A percentile compares a stretch with the other conserved stretches of the same genome.
Conservation (phyloP, 2,329 filamentous ascomycete genomes). For the Aspergillus ustus region DNA sequence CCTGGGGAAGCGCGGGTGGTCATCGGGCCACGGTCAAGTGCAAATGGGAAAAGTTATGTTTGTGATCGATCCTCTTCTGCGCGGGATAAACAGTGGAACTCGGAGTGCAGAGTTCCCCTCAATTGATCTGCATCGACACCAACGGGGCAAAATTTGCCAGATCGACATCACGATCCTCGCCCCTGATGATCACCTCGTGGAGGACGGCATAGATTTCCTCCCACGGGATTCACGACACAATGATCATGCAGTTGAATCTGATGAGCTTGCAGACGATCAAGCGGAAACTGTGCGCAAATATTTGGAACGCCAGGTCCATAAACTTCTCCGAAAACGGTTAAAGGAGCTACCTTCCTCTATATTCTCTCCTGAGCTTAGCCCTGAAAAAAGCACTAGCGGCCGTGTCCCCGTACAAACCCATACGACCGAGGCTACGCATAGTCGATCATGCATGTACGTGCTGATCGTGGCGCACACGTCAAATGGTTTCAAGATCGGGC, state of each 20-base stretch:
- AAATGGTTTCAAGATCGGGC: conserved; percentile 54
- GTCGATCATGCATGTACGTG: conserved; percentile 56
- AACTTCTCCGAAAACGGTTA: conserved; percentile 24
- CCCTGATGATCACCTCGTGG: conserved; percentile 30
- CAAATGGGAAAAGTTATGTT: conserved; percentile 54
- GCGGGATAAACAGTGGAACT: background rate
- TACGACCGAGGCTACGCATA: conserved; percentile 49
- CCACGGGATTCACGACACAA: background rate
- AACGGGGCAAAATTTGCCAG: conserved; percentile 37
- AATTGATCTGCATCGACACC: conserved; percentile 37
- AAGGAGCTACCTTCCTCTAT: conserved; percentile 22
- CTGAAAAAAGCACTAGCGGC: background rate
- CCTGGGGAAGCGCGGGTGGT: conserved; percentile 60
- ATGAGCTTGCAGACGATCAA: background rate
- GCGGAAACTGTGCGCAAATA: conserved; percentile 29
- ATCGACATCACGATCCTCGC: conserved; percentile 47
- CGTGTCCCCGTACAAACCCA: conserved; percentile 32
- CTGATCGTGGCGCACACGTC: conserved; percentile 59
- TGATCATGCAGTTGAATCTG: background rate
- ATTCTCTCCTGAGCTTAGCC: conserved; percentile 5
- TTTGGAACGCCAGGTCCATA: conserved; percentile 27
- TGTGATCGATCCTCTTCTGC: conserved; percentile 40
- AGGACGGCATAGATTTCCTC: background rate
- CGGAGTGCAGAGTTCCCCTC: conserved; percentile 31
- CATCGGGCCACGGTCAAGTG: conserved; percentile 39